Conservation (phyloP, 2,329 filamentous ascomycete species). For the Colletotrichum cuscutae region DNA sequence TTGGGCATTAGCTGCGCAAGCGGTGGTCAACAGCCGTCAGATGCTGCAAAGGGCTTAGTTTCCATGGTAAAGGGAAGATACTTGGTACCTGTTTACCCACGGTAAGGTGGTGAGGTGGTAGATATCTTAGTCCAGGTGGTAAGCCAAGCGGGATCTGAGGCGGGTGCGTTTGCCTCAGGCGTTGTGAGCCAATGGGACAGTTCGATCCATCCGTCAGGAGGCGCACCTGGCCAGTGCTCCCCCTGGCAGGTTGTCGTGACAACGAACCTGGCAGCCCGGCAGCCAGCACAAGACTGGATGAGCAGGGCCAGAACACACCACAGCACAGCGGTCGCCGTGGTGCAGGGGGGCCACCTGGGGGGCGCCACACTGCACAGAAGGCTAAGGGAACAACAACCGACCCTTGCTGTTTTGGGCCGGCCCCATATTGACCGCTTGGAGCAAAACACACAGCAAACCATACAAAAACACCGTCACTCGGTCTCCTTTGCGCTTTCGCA, state of each 20-base stretch:
- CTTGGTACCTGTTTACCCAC: no score
- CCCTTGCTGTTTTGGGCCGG: conserved; percentile 35
- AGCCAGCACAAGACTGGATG: conserved; percentile 19
- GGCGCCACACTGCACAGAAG: neutral
- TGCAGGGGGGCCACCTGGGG: neutral
- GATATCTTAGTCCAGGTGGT: neutral
- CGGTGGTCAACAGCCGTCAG: conserved; percentile 25
- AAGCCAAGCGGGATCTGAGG: neutral
- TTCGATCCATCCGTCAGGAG: conserved; percentile 17
- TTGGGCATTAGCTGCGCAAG: neutral
- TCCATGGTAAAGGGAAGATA: neutral
- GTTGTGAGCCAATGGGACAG: neutral
- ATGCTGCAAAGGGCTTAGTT: conserved; percentile 19
- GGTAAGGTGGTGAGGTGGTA: no score
- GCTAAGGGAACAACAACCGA: conserved; percentile 29
- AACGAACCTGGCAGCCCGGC: conserved; percentile 34
- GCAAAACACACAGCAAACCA: conserved; percentile 34
- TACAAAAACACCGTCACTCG: conserved; percentile 36
- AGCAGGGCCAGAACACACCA: conserved; percentile 8
- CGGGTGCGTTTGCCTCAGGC: conserved; percentile 32
- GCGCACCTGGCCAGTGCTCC: conserved; percentile 22
- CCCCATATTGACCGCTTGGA: conserved; percentile 33
- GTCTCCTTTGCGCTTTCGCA: conserved; percentile 21
- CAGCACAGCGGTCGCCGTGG: neutral
- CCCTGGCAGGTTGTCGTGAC: conserved; percentile 33